Evolutionary conservation across 805 yeast species (phyloP), one percentile per base, ranked within the genome.

Genomic region (Ogataea siamensis): DNA sequence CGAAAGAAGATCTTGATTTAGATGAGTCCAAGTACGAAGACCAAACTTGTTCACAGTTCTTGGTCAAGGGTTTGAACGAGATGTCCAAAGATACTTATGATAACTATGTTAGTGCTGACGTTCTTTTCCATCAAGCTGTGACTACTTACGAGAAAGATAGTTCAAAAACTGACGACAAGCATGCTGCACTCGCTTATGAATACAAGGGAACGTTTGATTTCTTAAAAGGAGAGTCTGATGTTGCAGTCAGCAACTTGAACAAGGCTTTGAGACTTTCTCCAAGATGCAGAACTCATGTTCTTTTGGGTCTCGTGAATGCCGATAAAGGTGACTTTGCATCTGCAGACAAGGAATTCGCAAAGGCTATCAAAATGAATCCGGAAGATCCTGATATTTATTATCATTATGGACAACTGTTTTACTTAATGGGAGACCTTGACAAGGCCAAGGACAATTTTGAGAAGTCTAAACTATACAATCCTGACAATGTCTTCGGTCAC

Each of bases 371-470:
- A 43, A 57, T 83, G 45, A 81, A 86, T 56, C 78, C 91, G 34
- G 66, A 75, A 16, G 77, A 80, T 55, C 80, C 93, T 22, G 96
- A 93, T 57, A 76, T 83, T 50, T 86, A 81, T 70, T 93, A 93
- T 71, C 99, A 93, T 67, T 80, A 83, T 61, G 99, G 95, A 51
- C 99, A 93, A 75, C 73, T 89, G 59, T 77, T 74, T 62, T 91
- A 89, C 68, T 69, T 93, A 55, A 78, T 86, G 46, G 82, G 81
- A 46, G 85, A 87, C 45, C 77, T 84, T 55, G 67, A 65, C 25
- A 71, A 78, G 47, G 97, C 99, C 24, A 74, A 79, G 55, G 67
- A 61, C 27, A 79, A 85, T 66, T 93, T 88, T 59, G 74, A 73
- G 53, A 82, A 80, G 64, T 83, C 96, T 31, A 80, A 81, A 58